phyloP scores from a whole-genome alignment of 2,329 filamentous ascomycete species.

The Uncinocarpus reesii region DNA sequence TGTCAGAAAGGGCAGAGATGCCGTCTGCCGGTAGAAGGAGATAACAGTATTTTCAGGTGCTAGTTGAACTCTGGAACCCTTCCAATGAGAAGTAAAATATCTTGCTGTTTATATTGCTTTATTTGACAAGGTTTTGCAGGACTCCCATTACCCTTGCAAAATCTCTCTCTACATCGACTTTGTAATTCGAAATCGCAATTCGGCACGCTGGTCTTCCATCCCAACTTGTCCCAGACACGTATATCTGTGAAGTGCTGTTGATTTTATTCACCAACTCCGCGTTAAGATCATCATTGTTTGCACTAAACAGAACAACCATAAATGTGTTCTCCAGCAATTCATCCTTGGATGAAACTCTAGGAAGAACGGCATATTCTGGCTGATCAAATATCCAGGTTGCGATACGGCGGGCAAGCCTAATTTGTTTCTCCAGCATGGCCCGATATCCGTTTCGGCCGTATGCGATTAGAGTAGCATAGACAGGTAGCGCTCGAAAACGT shows the following conservation, averaged over 20 bases:
- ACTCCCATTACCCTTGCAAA: slow-evolving; percentile 54
- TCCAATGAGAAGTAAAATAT: not conserved
- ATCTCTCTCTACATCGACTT: slow-evolving; percentile 59
- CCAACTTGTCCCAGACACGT: slow-evolving; percentile 75
- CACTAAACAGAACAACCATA: slow-evolving; percentile 68
- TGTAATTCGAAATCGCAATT: slow-evolving; percentile 82
- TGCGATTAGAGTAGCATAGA: slow-evolving; percentile 67
- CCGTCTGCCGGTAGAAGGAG: slow-evolving; percentile 41
- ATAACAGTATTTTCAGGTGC: slow-evolving; percentile 15
- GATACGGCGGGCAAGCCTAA: slow-evolving; percentile 58
- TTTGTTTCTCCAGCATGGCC: slow-evolving; percentile 61
- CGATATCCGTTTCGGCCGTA: slow-evolving; percentile 62
- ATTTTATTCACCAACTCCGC: slow-evolving; percentile 57
- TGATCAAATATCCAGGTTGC: slow-evolving; percentile 53
- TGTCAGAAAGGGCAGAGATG: slow-evolving; percentile 59
- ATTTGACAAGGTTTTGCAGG: slow-evolving; percentile 42
- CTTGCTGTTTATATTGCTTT: too few species aligned
- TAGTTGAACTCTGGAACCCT: not conserved
- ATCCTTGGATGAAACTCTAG: slow-evolving; percentile 33
- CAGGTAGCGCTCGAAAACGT: slow-evolving; percentile 79
- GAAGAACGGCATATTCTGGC: slow-evolving; percentile 56
- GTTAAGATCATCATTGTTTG: slow-evolving; percentile 56
- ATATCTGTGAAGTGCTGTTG: slow-evolving; percentile 64
- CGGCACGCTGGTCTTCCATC: slow-evolving; percentile 61
- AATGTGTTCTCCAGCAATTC: slow-evolving; percentile 46